Base-by-base conservation (phyloP, 2,329 filamentous ascomycete species). In the Lecanicillium sp. region DNA sequence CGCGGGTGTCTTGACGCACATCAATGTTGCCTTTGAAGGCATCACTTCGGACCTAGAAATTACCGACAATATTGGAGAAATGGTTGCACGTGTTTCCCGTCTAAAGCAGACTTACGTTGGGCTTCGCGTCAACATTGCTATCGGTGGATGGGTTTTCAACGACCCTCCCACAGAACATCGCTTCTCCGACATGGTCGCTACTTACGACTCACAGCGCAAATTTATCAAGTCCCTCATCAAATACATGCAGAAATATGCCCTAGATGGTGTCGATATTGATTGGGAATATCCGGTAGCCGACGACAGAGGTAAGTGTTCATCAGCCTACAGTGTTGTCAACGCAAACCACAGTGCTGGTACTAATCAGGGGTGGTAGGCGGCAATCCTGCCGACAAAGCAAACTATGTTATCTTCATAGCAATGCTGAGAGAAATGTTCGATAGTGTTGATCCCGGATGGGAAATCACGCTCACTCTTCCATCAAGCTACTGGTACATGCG, bases 401-500 rank as follows among this genome's bases (percentile, higher is more conserved):
- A 17, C 26, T 42, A 21, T 29, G 24, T 29, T 2, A 11, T 27
- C 3, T 29, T 24, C 21, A 19, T 40, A 11, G 3, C 23, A 7
- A n/a, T 26, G n/a, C 12, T 40, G 23, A 12, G 37, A 12, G 37
- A 40, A 9, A 27, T 26, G 23, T 40, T 44, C 10, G 47, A 44
- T 20, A 32, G 40, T 17, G 30, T 39, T 12, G 41, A 43, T 24
- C 29, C 29, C 10, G 39, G 33, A 5, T 49, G 46, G 46, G 29
- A 43, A 24, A 49, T 49, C 35, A 39, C 48, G 3, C 12, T 44
- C 7, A 45, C 48, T 5, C 10, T 46, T 6, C 29, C 41, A 11
- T 33, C 26, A 26, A 44, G 41, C 23, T 54, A 52, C 42, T 54
- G 52, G 52, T 54, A 54, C 14, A 44, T 54, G 0, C 38, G 26